Percentiles rank a stretch among this genome's conserved stretches.
Conservation (phyloP, 805 yeast genomes). For the Myxozyma neotropica region DNA sequence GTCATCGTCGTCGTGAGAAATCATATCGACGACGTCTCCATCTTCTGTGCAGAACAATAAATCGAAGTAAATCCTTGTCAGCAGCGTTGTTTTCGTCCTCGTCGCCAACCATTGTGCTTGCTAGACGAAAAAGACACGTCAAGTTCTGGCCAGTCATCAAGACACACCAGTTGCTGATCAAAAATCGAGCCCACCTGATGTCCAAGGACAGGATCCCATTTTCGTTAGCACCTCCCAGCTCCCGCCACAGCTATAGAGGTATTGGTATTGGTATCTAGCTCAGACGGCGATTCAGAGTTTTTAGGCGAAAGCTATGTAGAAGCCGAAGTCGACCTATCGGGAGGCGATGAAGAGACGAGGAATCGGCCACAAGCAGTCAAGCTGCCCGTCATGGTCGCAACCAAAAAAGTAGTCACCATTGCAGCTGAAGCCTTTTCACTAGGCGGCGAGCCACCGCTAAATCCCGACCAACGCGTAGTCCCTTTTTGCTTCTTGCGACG, state of each 20-base stretch:
- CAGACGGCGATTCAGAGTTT: not conserved
- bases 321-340: constrained; percentile 5
- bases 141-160: constrained; percentile 3
- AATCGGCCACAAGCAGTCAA: not conserved
- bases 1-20: constrained; percentile 3
- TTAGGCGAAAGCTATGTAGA: constrained; percentile 2
- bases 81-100: not conserved
- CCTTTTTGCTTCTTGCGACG: not conserved
- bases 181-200: not conserved
- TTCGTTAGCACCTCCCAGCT: not conserved
- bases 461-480: constrained; percentile 4
- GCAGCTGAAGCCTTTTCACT: not conserved
- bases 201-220: constrained; percentile 6
- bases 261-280: not conserved
- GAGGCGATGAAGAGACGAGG: constrained; percentile 7
- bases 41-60: not conserved
- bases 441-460: constrained; percentile 3
- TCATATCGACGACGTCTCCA: not conserved
- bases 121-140: not conserved
- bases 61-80: not conserved
- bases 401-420: not conserved
- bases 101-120: not conserved
- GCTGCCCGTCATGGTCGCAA: not conserved
- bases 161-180: constrained; percentile 2
- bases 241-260: not conserved